These are phyloP conservation scores for Stygiomarasmius scandens DNA, from an alignment of 1,284 basidiomycete genomes.

Conservation along the genomic window DNA sequence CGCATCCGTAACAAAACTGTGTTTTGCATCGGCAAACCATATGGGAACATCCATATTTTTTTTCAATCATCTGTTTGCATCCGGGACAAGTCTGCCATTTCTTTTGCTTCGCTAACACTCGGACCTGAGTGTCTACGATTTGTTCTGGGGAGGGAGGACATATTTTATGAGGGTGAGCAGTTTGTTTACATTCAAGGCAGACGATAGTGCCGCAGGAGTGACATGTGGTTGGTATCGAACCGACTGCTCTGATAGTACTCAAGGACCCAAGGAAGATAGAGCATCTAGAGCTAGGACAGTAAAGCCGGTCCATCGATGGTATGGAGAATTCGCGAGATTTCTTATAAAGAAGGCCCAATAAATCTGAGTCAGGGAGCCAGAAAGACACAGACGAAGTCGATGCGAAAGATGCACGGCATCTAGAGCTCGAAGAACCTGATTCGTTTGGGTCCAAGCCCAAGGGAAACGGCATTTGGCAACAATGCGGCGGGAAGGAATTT, in stretches of 20 bases:
- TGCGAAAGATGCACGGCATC: no score
- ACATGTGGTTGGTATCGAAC: constrained; percentile 22
- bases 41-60: constrained; percentile 24
- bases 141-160: constrained; percentile 17
- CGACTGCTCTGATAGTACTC: constrained; percentile 32
- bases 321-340: constrained; percentile 42
- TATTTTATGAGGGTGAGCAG: constrained; percentile 27
- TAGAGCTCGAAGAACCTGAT: no score
- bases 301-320: constrained; percentile 33
- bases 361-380: constrained; percentile 6
- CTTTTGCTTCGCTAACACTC: constrained; percentile 20
- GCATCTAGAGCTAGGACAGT: constrained; percentile 40
- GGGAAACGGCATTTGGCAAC: constrained; percentile 29
- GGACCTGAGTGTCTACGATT: background rate
- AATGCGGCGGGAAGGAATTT: constrained; percentile 44
- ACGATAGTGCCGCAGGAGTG: constrained; percentile 30
- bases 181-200: constrained; percentile 41
- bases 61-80: constrained; percentile 24
- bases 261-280: constrained; percentile 43
- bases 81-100: constrained; percentile 25
- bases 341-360: constrained; percentile 27
- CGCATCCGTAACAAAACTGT: constrained; percentile 27
- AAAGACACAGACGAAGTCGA: no score
- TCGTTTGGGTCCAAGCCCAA: background rate
- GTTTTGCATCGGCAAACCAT: constrained; percentile 23